Evolutionary conservation across 345 rosid genomes (phyloP).

Genomic region (Cardiospermum halicacabum): DNA sequence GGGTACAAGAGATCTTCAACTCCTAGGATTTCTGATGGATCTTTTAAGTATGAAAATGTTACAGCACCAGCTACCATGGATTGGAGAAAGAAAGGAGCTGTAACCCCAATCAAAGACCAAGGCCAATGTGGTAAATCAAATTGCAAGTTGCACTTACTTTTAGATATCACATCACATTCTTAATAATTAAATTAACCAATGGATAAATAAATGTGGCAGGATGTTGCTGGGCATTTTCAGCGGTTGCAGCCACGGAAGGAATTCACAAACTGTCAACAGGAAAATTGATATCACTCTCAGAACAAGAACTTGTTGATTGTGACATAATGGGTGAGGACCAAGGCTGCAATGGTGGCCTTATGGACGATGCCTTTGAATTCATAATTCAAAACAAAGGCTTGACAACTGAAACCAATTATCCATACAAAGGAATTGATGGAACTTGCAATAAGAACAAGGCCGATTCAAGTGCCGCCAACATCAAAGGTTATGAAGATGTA

Average conservation of each 20-base stretch:
- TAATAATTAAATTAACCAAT: no score
- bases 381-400: constrained; percentile 23
- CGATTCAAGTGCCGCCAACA: constrained; percentile 5
- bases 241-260: constrained; percentile 18
- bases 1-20: constrained; percentile 4
- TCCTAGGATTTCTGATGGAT: neutral
- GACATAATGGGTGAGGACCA: constrained; percentile 19
- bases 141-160: neutral
- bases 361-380: constrained; percentile 32
- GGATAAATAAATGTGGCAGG: no score
- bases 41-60: constrained; percentile 11
- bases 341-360: constrained; percentile 31
- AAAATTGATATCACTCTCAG: constrained; percentile 18
- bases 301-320: constrained; percentile 33
- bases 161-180: neutral
- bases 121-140: constrained; percentile 22
- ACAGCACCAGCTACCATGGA: constrained; percentile 16
- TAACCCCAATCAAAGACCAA: constrained; percentile 30
- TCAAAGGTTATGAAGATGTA: constrained; percentile 19
- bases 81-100: constrained; percentile 31
- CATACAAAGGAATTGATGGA: constrained; percentile 15
- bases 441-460: constrained; percentile 16
- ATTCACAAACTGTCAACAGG: constrained; percentile 5
- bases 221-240: constrained; percentile 24
- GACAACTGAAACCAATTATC: constrained; percentile 23